Base-by-base conservation (phyloP, 2,329 filamentous ascomycete genomes). In the Xylariaceae sp. region DNA sequence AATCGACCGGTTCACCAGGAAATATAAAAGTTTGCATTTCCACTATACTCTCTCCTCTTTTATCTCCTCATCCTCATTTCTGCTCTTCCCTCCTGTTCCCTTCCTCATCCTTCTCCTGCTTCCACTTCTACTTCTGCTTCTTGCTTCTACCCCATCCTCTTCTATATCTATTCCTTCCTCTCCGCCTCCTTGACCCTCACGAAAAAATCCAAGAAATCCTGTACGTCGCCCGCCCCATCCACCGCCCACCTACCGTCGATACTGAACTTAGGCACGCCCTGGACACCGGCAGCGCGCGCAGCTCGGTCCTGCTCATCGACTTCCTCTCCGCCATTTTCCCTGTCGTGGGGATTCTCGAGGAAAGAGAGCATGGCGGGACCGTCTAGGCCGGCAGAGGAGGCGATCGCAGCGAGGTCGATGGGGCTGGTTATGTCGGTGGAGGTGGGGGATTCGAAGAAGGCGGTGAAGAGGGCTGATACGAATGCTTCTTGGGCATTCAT, bases 321-420 rank as follows among this genome's bases (percentile, higher is more conserved):
- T 29, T 54, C 54, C n/a, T 59, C 52, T 6, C 37, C 55, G 42
- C 61, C 57, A 2, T 41, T 12, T 4, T 54, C 56, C 30, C 51
- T 48, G 12, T 60, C 57, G 9, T 62, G 39, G 53, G 55, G 61
- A 12, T 49, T 48, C 12, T 60, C 57, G 9, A 63, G 39, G 53
- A 55, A 62, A 12, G 42, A 40, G 4, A 57, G 51, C 46, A 51
- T 51, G 39, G 37, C 55, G 8, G 44, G 30, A 31, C 50, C 53
- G 19, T 53, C 49, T 1, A 63, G 54, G 6, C 61, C 60, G 1
- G 46, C 55, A 27, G 40, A 41, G 8, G 47, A 54, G 3, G 55
- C 61, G 2, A 62, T 44, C n/a, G 51, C 51, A 3, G 50, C 55
- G 7, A 62, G 45, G 3, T 43, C 32, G 4, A 29, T 44, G 42